A percentile compares a stretch with the other conserved stretches of the same genome.
phyloP scores from a whole-genome alignment of 176 grass and related monocot genomes.

The Rhynchospora pubera region DNA sequence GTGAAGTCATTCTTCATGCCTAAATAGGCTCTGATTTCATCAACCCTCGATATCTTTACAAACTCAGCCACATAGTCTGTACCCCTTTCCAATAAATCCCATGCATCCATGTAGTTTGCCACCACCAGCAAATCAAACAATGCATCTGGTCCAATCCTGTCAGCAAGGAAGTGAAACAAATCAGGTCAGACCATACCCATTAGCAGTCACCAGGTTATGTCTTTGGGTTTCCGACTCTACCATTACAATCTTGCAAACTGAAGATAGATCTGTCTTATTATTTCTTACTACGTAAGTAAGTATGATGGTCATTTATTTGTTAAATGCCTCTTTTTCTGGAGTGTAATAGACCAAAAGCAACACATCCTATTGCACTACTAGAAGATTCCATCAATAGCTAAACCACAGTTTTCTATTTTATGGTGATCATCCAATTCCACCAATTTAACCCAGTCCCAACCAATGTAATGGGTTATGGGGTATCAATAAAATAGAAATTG shows the following conservation, averaged over 20 bases:
- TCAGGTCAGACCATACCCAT: neutral
- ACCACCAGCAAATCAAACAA: neutral
- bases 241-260: neutral
- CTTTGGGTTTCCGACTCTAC: neutral
- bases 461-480: neutral
- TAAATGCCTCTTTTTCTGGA: neutral
- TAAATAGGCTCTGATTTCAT: constrained; percentile 9
- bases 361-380: neutral
- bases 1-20: constrained; percentile 14
- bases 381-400: neutral
- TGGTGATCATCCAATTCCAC: too few relatives aligned
- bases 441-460: neutral
- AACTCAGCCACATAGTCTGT: neutral
- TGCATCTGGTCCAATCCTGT: neutral
- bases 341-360: neutral
- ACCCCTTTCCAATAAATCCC: neutral
- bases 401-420: too few relatives aligned
- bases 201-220: too few relatives aligned
- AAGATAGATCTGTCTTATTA: too few relatives aligned
- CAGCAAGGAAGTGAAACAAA: neutral
- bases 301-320: neutral
- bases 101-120: constrained; percentile 16
- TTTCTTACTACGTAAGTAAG: too few relatives aligned
- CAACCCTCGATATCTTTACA: neutral
- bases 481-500: neutral